These are phyloP conservation scores for Diaporthe caulivora DNA, from an alignment of 2,329 filamentous ascomycete species.

Conservation along the genomic window DNA sequence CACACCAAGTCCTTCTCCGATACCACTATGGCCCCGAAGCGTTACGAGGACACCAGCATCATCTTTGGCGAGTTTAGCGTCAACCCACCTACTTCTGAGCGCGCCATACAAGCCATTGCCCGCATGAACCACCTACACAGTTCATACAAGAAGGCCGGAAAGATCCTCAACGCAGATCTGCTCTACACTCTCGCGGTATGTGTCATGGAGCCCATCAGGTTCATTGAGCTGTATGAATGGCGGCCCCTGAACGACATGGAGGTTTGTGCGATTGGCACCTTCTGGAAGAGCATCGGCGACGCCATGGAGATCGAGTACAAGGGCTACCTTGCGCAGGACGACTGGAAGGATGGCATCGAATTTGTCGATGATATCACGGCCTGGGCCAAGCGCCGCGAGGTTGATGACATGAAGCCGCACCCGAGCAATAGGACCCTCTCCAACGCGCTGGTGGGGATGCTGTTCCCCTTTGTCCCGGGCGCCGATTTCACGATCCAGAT, in stretches of 20 bases:
- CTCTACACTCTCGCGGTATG: constrained; percentile 66
- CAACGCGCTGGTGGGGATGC: constrained; percentile 69
- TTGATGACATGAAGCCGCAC: constrained; percentile 67
- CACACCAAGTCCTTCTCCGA: constrained; percentile 52
- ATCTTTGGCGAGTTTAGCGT: constrained; percentile 53
- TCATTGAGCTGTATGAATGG: constrained; percentile 78
- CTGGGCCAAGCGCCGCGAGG: constrained; percentile 71
- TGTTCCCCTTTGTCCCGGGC: constrained; percentile 67
- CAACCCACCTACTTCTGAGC: constrained; percentile 52
- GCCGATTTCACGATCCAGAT: constrained; percentile 62
- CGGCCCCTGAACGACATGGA: constrained; percentile 75
- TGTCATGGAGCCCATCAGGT: constrained; percentile 73
- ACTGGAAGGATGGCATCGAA: constrained; percentile 64
- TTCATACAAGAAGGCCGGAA: constrained; percentile 49
- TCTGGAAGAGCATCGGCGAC: constrained; percentile 80
- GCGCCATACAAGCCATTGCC: constrained; percentile 50
- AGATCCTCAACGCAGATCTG: constrained; percentile 53
- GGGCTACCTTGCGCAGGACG: constrained; percentile 50
- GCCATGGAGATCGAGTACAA: constrained; percentile 73
- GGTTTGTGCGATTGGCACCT: constrained; percentile 73
- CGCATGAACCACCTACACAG: constrained; percentile 56
- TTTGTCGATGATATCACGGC: constrained; percentile 61
- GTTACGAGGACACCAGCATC: constrained; percentile 57
- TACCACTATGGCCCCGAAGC: constrained; percentile 49
- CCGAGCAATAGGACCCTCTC: constrained; percentile 64